Evolutionary conservation across 352 stramenopile species (phyloP).

Genomic region (Pelagophyceae sp.): DNA sequence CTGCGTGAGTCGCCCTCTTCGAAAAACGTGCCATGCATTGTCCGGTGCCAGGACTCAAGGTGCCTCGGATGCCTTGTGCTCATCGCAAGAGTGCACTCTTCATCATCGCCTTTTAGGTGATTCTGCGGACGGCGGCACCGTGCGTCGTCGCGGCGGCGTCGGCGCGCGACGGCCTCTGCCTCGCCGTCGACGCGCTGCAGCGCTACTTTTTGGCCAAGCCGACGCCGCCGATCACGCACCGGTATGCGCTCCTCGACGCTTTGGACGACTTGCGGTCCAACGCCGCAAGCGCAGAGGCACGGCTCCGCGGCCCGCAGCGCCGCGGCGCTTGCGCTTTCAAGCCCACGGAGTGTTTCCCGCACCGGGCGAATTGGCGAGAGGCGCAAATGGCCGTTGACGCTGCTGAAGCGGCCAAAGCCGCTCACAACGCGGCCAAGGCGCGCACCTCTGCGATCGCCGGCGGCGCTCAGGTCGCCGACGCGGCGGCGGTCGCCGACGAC

Average conservation of each 20-base stretch:
- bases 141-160: constrained; percentile 64
- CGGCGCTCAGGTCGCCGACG: constrained; percentile 22
- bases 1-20: too few species aligned
- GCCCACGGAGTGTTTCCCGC: constrained; percentile 27
- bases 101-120: too few species aligned
- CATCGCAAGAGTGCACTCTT: too few species aligned
- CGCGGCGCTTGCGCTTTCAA: too few species aligned
- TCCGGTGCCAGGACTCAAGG: too few species aligned
- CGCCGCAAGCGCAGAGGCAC: constrained; percentile 37
- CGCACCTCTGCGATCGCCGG: not conserved
- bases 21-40: too few species aligned
- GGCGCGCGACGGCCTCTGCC: constrained; percentile 65
- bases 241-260: constrained; percentile 59
- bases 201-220: constrained; percentile 90
- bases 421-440: not conserved
- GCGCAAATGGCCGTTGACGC: constrained; percentile 30
- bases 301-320: constrained; percentile 36
- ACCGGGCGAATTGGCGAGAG: constrained; percentile 27
- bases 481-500: constrained; percentile 24
- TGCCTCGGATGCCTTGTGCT: too few species aligned
- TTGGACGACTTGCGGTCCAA: constrained; percentile 58
- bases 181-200: constrained; percentile 84
- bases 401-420: constrained; percentile 18
- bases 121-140: constrained; percentile 72
- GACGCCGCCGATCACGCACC: constrained; percentile 75